phyloP scores from a whole-genome alignment of 768 basidiomycete species.

The Coprinopsis sp. region DNA sequence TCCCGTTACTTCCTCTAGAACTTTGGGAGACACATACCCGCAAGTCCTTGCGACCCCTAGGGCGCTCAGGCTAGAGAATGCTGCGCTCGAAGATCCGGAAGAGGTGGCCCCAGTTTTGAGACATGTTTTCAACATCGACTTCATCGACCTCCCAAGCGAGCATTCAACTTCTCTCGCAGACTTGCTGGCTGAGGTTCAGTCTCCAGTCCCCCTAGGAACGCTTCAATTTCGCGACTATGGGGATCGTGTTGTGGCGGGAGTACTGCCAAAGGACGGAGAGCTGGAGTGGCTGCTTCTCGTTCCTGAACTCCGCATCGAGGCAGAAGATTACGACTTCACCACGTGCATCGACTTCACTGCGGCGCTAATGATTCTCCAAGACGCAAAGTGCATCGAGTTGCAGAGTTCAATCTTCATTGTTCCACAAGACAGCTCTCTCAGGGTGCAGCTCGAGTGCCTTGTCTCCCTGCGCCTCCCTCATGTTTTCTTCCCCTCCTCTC shows the following conservation, averaged over 20 bases:
- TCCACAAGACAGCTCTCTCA: slow-evolving; percentile 35
- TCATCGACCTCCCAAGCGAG: slow-evolving; percentile 25
- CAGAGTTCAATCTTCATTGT: slow-evolving; percentile 36
- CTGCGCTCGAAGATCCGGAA: not conserved
- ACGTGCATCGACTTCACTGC: slow-evolving; percentile 38
- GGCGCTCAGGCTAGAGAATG: not conserved
- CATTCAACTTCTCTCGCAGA: slow-evolving; percentile 22
- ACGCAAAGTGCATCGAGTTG: slow-evolving; percentile 33
- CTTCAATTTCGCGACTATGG: slow-evolving; percentile 26
- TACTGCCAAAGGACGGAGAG: slow-evolving; percentile 10
- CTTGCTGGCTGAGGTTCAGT: slow-evolving; percentile 20
- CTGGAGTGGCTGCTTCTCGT: slow-evolving; percentile 40
- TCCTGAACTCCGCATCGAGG: slow-evolving; percentile 33
- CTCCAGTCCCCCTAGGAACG: slow-evolving; percentile 22
- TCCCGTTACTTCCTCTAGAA: not conserved
- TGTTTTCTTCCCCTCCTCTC: slow-evolving; percentile 31
- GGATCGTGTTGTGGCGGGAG: slow-evolving; percentile 19
- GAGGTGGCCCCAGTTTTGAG: slow-evolving; percentile 21
- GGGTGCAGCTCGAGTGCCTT: slow-evolving; percentile 40
- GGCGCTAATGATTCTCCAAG: slow-evolving; percentile 38
- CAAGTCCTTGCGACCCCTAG: not conserved
- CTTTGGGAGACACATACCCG: not conserved
- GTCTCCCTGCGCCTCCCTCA: slow-evolving; percentile 37
- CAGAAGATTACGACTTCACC: slow-evolving; percentile 32
- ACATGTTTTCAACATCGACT: slow-evolving; percentile 41